Percentiles rank a stretch among this genome's conserved stretches.
These are phyloP conservation scores for Trichoderma erinaceum DNA, from an alignment of 495 filamentous ascomycete species.

Conservation along the genomic window DNA sequence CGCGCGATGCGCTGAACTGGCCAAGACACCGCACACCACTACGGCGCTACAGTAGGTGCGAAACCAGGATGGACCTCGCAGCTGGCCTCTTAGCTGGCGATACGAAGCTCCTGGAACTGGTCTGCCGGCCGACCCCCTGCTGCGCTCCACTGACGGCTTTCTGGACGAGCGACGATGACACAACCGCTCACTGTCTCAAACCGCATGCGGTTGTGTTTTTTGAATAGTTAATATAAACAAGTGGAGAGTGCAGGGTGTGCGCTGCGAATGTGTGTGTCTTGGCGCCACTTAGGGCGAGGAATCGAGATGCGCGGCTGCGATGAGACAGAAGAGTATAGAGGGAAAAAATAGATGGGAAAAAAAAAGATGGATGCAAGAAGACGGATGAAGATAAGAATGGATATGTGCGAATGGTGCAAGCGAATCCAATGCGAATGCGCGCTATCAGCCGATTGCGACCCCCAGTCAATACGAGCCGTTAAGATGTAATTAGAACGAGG, in stretches of 20 bases:
- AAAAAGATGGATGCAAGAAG: neutral
- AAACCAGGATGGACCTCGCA: neutral
- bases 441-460: too few relatives aligned
- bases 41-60: neutral
- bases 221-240: slow-evolving; percentile 1
- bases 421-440: too few relatives aligned
- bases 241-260: slow-evolving; percentile 11
- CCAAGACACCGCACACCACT: slow-evolving; percentile 1
- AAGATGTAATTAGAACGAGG: neutral
- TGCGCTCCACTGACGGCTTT: slow-evolving; percentile 5
- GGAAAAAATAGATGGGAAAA: neutral
- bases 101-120: slow-evolving; percentile 9
- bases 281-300: slow-evolving; percentile 1
- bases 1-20: neutral
- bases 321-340: neutral
- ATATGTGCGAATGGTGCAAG: too few relatives aligned
- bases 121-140: slow-evolving; percentile 1
- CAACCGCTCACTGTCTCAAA: slow-evolving; percentile 3
- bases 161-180: slow-evolving; percentile 7
- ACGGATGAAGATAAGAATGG: too few relatives aligned
- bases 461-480: too few relatives aligned
- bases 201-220: slow-evolving; percentile 7
- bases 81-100: slow-evolving; percentile 3
- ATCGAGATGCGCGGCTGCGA: slow-evolving; percentile 10
- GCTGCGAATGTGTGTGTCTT: neutral